Evolutionary conservation across 352 stramenopile genomes (phyloP).

Genomic region (Globisporangium solare): DNA sequence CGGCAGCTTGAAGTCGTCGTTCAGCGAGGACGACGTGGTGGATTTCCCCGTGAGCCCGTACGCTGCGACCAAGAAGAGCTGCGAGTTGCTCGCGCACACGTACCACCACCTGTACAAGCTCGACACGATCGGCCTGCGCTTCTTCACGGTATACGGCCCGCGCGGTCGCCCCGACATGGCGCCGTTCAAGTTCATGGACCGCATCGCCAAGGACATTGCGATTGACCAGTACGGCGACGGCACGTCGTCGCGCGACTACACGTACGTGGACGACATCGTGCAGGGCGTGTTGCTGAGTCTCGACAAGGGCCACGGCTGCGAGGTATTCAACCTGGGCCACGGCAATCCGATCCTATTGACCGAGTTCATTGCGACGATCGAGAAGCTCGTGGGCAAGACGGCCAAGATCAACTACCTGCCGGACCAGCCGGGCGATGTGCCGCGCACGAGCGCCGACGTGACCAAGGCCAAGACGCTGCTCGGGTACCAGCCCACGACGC

Average conservation of each 20-base stretch:
- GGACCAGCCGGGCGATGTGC: conserved; percentile 96
- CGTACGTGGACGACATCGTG: conserved; percentile 98
- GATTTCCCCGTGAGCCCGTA: conserved; percentile 96
- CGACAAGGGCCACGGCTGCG: conserved; percentile 73
- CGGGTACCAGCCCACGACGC: conserved; percentile 93
- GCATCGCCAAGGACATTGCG: conserved; percentile 84
- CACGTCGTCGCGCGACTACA: conserved; percentile 95
- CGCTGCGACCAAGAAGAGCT: conserved; percentile 96
- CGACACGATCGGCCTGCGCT: conserved; percentile 93
- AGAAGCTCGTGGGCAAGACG: conserved; percentile 91
- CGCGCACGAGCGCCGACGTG: conserved; percentile 94
- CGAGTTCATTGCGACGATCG: conserved; percentile 95
- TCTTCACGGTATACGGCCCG: conserved; percentile 99
- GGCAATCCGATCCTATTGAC: conserved; percentile 89
- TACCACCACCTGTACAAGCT: conserved; percentile 97
- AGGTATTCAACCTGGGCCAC: conserved; percentile 98
- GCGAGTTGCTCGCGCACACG: conserved; percentile 95
- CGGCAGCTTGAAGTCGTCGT: conserved; percentile 88
- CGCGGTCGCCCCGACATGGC: conserved; percentile 97
- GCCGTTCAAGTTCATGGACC: conserved; percentile 98
- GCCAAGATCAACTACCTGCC: conserved; percentile 93
- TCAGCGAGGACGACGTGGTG: conserved; percentile 88
- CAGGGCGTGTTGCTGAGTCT: conserved; percentile 88
- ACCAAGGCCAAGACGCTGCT: conserved; percentile 93
- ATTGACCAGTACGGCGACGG: conserved; percentile 98